Evolutionary conservation across 2,329 filamentous ascomycete species (phyloP), one percentile per base, ranked within the genome.

Genomic region (Xylariaceae sp.): DNA sequence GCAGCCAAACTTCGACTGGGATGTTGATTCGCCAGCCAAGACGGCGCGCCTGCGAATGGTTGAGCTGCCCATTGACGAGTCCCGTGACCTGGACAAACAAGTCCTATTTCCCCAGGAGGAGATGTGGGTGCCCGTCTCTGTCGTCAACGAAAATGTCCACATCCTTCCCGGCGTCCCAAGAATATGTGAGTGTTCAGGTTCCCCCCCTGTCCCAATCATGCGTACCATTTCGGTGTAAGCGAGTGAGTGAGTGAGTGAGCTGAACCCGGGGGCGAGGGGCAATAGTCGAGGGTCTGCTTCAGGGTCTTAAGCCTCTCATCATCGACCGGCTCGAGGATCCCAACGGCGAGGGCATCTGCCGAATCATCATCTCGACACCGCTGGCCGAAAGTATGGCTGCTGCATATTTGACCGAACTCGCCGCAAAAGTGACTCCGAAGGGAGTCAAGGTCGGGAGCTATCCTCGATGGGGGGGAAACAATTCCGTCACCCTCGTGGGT

Each of bases 381-480:
- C 70, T 95, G 72, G 77, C 88, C 0, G 94, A 99, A 77, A 96
- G 91, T 71, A 81, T 80, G 19, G 84, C 96, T 34, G 92, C 94
- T 9, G 81, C 78, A 19, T 96, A 89, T 68, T 76, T 99, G 65
- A 92, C 90, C 1, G 80, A 89, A 61, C 74, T 97, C 59, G 89
- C 91, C 3, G 80, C 76, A 31, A 83, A 83, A 69, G 87, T 91
- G 27, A 86, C 84, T 68, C 75, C 83, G 0, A 84, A 81, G 65
- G 91, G 90, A 2, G 80, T 97, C 65, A 97, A 97, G 74, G 90
- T 97, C 12, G 94, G 94, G 46, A 95, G 89, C 71, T 97, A 99
- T 72, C 94, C 94, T 37, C 79, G 90, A 53, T 96, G 91, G 91
- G 89, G 88, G 4, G 92, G 89, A 65, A 79, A 79, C 60, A 97